Percentiles rank a stretch among this genome's conserved stretches.
These are phyloP conservation scores for Sclerospora graminicola DNA, from an alignment of 352 stramenopile species.

Conservation along the genomic window DNA sequence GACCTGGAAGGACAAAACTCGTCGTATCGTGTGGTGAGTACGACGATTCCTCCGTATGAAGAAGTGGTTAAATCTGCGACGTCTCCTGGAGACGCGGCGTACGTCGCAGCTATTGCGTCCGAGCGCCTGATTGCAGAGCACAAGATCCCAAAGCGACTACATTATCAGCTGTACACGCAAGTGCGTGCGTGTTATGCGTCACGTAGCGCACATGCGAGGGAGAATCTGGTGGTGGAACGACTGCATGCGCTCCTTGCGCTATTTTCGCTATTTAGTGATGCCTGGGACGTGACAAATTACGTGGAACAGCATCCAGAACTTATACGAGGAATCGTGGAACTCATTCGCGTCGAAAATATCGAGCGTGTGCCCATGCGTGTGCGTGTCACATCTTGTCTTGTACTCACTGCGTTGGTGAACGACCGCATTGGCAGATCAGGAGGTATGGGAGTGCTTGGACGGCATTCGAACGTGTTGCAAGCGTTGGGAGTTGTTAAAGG, in stretches of 20 bases:
- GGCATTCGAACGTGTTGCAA: constrained; percentile 71
- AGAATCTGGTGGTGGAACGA: constrained; percentile 55
- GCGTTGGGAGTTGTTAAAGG: constrained; percentile 72
- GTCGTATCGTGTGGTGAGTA: constrained; percentile 24
- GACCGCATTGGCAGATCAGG: constrained; percentile 56
- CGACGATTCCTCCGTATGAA: constrained; percentile 28
- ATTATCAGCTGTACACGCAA: constrained; percentile 64
- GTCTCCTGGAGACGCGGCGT: constrained; percentile 15
- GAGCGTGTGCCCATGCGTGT: constrained; percentile 50
- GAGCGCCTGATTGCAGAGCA: constrained; percentile 43
- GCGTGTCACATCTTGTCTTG: constrained; percentile 49
- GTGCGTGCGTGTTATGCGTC: constrained; percentile 40
- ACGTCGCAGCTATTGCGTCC: constrained; percentile 31
- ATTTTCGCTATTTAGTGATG: constrained; percentile 69
- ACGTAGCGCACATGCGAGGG: constrained; percentile 19
- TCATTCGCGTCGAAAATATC: constrained; percentile 62
- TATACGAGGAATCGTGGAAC: constrained; percentile 55
- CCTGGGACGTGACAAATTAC: constrained; percentile 66
- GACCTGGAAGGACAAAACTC: constrained; percentile 14
- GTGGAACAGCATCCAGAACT: constrained; percentile 72
- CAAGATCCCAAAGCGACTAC: constrained; percentile 46
- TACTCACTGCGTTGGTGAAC: constrained; percentile 70
- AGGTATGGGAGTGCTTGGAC: constrained; percentile 55
- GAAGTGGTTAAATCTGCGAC: constrained; percentile 15
- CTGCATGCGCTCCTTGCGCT: constrained; percentile 58